Evolutionary conservation across 768 basidiomycete genomes (phyloP), one percentile per base, ranked within the genome.

Genomic region (Megacollybia marginata): DNA sequence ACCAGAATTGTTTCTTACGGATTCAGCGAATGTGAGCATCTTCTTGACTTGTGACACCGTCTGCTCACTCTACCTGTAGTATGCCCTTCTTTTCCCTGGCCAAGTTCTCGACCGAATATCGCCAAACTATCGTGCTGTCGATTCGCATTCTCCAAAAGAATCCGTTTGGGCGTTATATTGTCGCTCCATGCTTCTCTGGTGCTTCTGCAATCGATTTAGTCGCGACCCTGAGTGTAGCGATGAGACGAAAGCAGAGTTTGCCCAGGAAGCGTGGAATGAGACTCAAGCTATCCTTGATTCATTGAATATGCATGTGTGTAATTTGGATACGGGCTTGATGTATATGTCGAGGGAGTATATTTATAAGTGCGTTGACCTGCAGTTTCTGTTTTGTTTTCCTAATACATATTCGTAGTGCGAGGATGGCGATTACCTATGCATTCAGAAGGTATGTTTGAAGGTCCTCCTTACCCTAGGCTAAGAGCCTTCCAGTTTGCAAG

Each of bases 81-180:
- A 75, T 54, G 70, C 68, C 3, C 62, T 88, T 9, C 68, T 88
- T 38, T 90, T 90, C 63, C 88, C 88, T 1, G 87, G 85, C 1
- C 88, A 91, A 63, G 73, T 76, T 7, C 66, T 74, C 40, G 79
- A 82, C 57, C 77, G 79, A 46, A 59, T 65, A 16, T 68, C 76
- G 6, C 66, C 63, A 16, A 57, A 59, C 33, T 71, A 69, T 49
- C 64, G 67, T 38, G 65, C 69, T 19, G 66, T 66, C 48, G 68
- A 71, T 49, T 65, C 67, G 32, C 73, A 72, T 33, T 82, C 82
- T 15, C 74, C 82, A 13, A 90, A 88, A 60, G 85, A 90, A 53
- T 82, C 83, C 13, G 74, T 91, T 1, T 90, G 88, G 88, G 88
- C 85, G 0, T 68, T 91, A 23, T 88, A 88, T 57, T 88, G 86